Evolutionary conservation across 2,329 filamentous ascomycete genomes (phyloP), one percentile per base, ranked within the genome.

Genomic region (Fusarium virguliforme): DNA sequence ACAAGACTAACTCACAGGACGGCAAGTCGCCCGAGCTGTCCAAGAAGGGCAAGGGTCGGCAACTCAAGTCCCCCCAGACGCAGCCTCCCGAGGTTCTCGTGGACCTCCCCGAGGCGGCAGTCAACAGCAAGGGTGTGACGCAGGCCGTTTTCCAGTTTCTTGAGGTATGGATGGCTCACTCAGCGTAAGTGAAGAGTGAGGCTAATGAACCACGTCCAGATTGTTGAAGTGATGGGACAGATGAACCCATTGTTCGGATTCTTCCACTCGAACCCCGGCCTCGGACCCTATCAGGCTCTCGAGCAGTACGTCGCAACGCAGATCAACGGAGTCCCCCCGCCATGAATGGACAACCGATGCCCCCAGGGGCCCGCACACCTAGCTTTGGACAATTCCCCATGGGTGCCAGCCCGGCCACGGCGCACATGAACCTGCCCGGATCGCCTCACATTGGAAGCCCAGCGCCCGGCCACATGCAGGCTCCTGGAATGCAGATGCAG

Each of bases 21-120:
- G 81, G 79, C 57, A 90, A 89, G 64, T 91, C 89, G 1, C 89
- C 89, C 0, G 89, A 91, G 75, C 88, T 91, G 86, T 90, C 86
- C 78, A 91, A 91, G 79, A 91, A 91, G 83, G 82, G 83, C 77
- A 91, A 91, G 76, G 76, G 81, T 24, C 88, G 87, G 72, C 80
- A 83, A 63, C 81, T 89, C 76, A 91, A 90, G 80, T 90, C 88
- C 2, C 89, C 89, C 12, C 83, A 85, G 65, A 85, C 81, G 37
- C 81, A 87, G 13, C 89, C 89, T 4, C 89, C 89, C 3, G 88
- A 91, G 72, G 82, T 84, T 6, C 72, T 85, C 34, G 84, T 89
- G 8, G 86, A 88, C 65, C 82, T 91, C n/a, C 89, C 89, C 6
- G 83, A 87, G 62, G 88, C 88, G 3, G 83, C 83, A 22, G 84